phyloP scores from a whole-genome alignment of 306 rosid species.

The Glycine latifolia region DNA sequence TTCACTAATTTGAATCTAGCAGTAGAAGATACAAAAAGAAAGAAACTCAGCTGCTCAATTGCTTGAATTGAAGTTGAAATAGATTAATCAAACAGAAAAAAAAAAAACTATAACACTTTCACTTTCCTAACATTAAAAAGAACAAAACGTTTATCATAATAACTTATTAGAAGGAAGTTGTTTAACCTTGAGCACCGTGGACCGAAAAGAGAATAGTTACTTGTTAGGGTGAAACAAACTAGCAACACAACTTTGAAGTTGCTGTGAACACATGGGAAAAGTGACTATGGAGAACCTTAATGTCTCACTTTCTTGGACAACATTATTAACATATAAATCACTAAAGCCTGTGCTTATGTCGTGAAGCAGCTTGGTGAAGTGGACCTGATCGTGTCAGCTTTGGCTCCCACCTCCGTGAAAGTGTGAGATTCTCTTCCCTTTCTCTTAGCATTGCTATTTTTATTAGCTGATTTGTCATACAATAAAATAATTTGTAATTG shows the following conservation, averaged over 20 bases:
- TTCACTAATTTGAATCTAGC: too few species aligned
- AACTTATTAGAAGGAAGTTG: background rate
- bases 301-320: slow-evolving; percentile 47
- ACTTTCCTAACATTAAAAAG: background rate
- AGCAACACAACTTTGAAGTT: slow-evolving; percentile 2
- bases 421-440: slow-evolving; percentile 6
- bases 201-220: slow-evolving; percentile 5
- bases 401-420: background rate
- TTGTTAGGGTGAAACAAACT: slow-evolving; percentile 19
- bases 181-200: slow-evolving; percentile 1
- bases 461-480: too few species aligned
- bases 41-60: too few species aligned
- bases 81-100: background rate
- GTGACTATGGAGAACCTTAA: slow-evolving; percentile 19
- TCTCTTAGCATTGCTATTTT: background rate
- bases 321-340: slow-evolving; percentile 37
- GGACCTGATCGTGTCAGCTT: slow-evolving; percentile 35
- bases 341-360: slow-evolving; percentile 47
- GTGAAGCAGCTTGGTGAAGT: background rate
- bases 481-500: too few species aligned
- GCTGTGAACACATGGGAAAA: slow-evolving; percentile 15
- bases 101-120: background rate
- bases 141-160: background rate
- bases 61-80: too few species aligned
- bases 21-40: too few species aligned